Base-by-base conservation (phyloP, 805 yeast genomes). In the Candida namnaoensis region DNA sequence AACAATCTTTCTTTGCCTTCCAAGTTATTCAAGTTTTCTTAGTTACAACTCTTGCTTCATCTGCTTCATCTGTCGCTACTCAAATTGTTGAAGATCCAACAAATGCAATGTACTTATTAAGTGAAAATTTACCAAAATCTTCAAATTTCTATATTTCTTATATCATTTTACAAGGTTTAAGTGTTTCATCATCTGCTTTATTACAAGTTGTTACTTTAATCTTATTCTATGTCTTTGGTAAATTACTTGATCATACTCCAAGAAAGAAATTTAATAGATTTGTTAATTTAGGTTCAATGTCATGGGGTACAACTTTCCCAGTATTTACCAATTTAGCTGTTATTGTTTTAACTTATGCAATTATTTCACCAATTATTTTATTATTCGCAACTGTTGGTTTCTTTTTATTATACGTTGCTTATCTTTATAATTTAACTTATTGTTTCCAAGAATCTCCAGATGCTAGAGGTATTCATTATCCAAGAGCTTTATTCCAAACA, bases 401-500 rank as follows among this genome's bases (percentile, higher is more conserved):
- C 62, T 64, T 71, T 39, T 62, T 88, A 45, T 60, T 88, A 25
- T 91, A 82, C 68, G 60, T 90, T 48, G 88, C 95, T 2, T 87
- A 76, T 65, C 60, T 82, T 53, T 82, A 91, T 72, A 88, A 82
- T 61, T 66, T 85, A 51, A 71, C 81, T 26, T 91, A 86, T 62
- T 81, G 84, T 26, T 72, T 67, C 48, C 68, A 72, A 37, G 88
- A 82, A 51, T 68, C 80, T 15, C 69, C 85, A 15, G 95, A 90
- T 54, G 66, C 79, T 15, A 72, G 91, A 55, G 99, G 99, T 41
- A 65, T 71, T 39, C 81, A 82, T 65, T 93, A 88, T 58, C 93
- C 96, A 46, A 76, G 87, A 47, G 96, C 97, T 2, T 61, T 91
- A 40, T 84, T 79, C 68, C 97, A 91, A 65, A 82, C 95, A 1